phyloP scores from a whole-genome alignment of 305 asterid genomes.

The Rubia peregrina region DNA sequence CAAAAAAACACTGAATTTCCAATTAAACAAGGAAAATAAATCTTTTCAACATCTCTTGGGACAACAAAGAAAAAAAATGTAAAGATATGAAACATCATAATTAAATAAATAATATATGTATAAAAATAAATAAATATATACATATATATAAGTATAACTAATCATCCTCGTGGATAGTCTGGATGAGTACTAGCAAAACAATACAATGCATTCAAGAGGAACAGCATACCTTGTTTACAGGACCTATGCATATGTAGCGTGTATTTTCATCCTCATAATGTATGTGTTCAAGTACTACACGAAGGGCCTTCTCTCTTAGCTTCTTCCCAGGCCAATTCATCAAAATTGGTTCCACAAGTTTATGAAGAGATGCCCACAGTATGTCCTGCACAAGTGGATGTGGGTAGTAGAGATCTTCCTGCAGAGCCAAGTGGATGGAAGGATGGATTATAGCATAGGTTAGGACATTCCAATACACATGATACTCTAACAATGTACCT shows the following conservation, averaged over 20 bases:
- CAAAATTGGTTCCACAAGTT: conserved; percentile 75
- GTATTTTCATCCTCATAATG: conserved; percentile 99
- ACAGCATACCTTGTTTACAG: conserved; percentile 87
- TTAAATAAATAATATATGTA: too few species aligned
- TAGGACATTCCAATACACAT: not conserved
- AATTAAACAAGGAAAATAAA: not conserved
- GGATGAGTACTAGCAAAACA: not conserved
- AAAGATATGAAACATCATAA: not conserved
- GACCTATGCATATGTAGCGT: conserved; percentile 91
- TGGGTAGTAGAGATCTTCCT: conserved; percentile 33
- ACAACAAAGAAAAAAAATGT: not conserved
- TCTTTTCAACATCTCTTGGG: not conserved
- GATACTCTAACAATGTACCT: not conserved
- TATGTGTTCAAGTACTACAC: conserved; percentile 76
- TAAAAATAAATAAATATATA: too few species aligned
- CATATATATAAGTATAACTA: not conserved
- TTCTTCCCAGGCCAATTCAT: conserved; percentile 95
- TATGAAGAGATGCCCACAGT: conserved; percentile 90
- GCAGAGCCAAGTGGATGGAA: conserved; percentile 27
- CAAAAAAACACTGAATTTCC: not conserved
- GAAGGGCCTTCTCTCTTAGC: conserved; percentile 73
- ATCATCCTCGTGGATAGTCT: not conserved
- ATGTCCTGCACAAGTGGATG: conserved; percentile 89
- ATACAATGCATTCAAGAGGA: not conserved
- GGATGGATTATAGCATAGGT: conserved; percentile 10